These are phyloP conservation scores for Magnusiomyces magnusii DNA, from an alignment of 1,139 yeast species.

Conservation along the genomic window DNA sequence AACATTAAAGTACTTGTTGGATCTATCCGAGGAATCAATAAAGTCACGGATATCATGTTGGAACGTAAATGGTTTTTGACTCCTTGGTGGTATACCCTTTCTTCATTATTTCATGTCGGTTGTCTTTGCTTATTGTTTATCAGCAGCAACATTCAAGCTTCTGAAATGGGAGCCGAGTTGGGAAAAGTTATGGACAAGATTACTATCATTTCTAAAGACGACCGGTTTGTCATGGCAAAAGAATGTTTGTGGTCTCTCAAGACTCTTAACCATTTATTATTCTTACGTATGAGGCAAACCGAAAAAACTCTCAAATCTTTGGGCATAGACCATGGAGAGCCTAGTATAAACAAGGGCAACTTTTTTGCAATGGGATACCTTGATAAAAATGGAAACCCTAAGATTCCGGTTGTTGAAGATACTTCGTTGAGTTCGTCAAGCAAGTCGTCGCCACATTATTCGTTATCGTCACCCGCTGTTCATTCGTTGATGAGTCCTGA, in stretches of 20 bases:
- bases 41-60: constrained; percentile 35
- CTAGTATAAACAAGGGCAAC: constrained; percentile 44
- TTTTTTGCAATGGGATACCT: constrained; percentile 32
- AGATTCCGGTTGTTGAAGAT: constrained; percentile 3
- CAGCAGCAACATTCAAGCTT: constrained; percentile 33
- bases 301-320: constrained; percentile 34
- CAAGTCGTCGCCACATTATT: neutral
- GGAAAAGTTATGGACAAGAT: constrained; percentile 27
- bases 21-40: constrained; percentile 22
- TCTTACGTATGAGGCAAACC: constrained; percentile 42
- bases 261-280: constrained; percentile 46
- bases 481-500: neutral
- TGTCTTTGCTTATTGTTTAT: constrained; percentile 41
- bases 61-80: constrained; percentile 24
- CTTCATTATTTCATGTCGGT: constrained; percentile 44
- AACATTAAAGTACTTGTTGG: constrained; percentile 11
- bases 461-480: neutral
- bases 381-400: constrained; percentile 7
- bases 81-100: constrained; percentile 52
- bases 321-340: constrained; percentile 54
- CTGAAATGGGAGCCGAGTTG: constrained; percentile 20
- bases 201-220: constrained; percentile 37
- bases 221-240: constrained; percentile 49
- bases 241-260: constrained; percentile 61
- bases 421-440: neutral